Base-by-base conservation (phyloP, 352 stramenopile genomes). In the Pythium sukuiense region DNA sequence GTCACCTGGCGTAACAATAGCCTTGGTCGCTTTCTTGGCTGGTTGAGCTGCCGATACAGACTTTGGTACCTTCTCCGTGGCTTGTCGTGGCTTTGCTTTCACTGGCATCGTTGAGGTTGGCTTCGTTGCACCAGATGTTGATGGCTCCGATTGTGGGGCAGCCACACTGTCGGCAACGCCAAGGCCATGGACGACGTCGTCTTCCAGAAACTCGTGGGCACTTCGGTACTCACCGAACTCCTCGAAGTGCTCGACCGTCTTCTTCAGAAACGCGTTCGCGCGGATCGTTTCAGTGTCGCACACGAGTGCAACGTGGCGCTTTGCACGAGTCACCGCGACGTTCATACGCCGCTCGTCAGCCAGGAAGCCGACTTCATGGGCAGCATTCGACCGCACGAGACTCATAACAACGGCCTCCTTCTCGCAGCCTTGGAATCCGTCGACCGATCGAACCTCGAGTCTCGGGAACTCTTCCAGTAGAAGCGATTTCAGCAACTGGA, bases 321-420 rank as follows among this genome's bases (percentile, higher is more conserved):
- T 98, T 1, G 97, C 96, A 27, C 97, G 77, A 24, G 97, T 99
- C 11, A 99, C 87, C 12, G 97, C 97, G 24, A 99, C 97, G 81
- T 99, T 99, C 69, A 99, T 92, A n/a, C 97, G 89, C 8, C 97
- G 85, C 55, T 98, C 83, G 67, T 99, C 97, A 12, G 85, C 81
- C 0, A 99, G 77, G 70, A 99, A 99, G 0, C 97, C 97, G 43
- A 99, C 96, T 45, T 87, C 71, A 7, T 89, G 87, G 39, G 73
- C 69, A 16, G 67, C 66, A 49, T 98, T 98, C 52, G 93, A 98
- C 48, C 97, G 90, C 48, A 99, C 97, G 4, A 99, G 81, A 77
- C 92, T 99, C 67, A 99, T 88, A 11, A 99, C 90, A n/a, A 99
- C 96, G 16, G 94, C 96, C 63, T 99, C 97, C 60, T 98, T 96